Conservation (phyloP, 2,329 filamentous ascomycete species). For the Phialophora tarda region DNA sequence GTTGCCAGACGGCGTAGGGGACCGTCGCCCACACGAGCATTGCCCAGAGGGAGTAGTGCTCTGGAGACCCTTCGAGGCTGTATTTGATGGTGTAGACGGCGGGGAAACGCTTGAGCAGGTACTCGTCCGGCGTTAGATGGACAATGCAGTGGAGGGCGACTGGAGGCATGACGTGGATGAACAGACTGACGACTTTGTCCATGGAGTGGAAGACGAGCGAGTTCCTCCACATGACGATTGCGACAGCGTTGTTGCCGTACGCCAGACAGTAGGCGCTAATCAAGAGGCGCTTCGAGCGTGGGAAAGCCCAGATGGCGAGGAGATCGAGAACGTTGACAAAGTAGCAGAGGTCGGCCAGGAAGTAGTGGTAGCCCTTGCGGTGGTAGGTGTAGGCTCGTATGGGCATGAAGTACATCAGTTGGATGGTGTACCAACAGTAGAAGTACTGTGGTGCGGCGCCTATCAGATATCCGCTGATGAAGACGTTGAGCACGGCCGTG, state of each 20-base stretch:
- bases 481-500: slow-evolving; percentile 93
- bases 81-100: slow-evolving; percentile 82
- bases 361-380: slow-evolving; percentile 92
- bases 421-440: slow-evolving; percentile 87
- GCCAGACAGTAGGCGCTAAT: slow-evolving; percentile 90
- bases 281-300: slow-evolving; percentile 86
- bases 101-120: slow-evolving; percentile 75
- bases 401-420: slow-evolving; percentile 95
- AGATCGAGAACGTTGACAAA: slow-evolving; percentile 90
- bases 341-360: slow-evolving; percentile 95
- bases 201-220: slow-evolving; percentile 97
- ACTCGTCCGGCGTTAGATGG: slow-evolving; percentile 72
- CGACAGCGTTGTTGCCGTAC: slow-evolving; percentile 95
- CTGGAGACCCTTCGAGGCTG: slow-evolving; percentile 70
- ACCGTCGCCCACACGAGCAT: slow-evolving; percentile 96
- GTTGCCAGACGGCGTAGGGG: slow-evolving; percentile 91
- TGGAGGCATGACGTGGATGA: slow-evolving; percentile 99
- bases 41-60: slow-evolving; percentile 76
- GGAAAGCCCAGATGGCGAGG: slow-evolving; percentile 87
- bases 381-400: slow-evolving; percentile 92
- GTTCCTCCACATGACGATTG: slow-evolving; percentile 99
- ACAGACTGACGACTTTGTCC: slow-evolving; percentile 96
- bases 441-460: slow-evolving; percentile 85
- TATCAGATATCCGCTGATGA: slow-evolving; percentile 92
- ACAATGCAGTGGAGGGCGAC: slow-evolving; percentile 91